These are phyloP conservation scores for Xerophyta viscosa DNA, from an alignment of 106 monocot species.

Conservation along the genomic window DNA sequence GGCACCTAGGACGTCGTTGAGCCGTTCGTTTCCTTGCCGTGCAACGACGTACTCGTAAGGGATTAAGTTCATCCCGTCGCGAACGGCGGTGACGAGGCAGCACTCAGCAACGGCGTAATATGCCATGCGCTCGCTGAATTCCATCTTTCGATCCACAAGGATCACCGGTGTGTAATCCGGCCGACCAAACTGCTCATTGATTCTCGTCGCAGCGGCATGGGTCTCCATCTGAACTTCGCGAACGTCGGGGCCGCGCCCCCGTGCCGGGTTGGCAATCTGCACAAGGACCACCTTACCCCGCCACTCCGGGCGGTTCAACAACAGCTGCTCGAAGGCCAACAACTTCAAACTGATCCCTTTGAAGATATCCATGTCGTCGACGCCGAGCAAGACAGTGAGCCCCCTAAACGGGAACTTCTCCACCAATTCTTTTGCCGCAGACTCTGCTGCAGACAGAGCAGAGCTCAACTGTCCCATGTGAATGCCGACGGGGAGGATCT, in stretches of 20 bases:
- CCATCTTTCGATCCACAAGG: slow-evolving; percentile 44
- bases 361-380: slow-evolving; percentile 76
- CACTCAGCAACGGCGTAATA: slow-evolving; percentile 69
- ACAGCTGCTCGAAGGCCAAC: slow-evolving; percentile 56
- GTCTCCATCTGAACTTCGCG: slow-evolving; percentile 48
- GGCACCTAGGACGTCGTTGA: slow-evolving; percentile 31
- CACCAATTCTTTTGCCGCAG: slow-evolving; percentile 36
- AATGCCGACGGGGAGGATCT: slow-evolving; percentile 74
- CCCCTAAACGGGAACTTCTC: slow-evolving; percentile 29
- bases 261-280: slow-evolving; percentile 67
- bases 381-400: slow-evolving; percentile 44
- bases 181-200: slow-evolving; percentile 45
- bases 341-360: slow-evolving; percentile 70
- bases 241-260: slow-evolving; percentile 64
- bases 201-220: slow-evolving; percentile 34
- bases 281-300: slow-evolving; percentile 40
- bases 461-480: slow-evolving; percentile 58
- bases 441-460: slow-evolving; percentile 32
- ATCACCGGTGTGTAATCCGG: slow-evolving; percentile 47
- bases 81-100: slow-evolving; percentile 59
- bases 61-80: slow-evolving; percentile 80
- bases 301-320: slow-evolving; percentile 46
- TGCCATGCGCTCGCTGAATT: slow-evolving; percentile 56
- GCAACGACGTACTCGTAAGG: slow-evolving; percentile 70
- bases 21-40: slow-evolving; percentile 42